phyloP scores from a whole-genome alignment of 805 yeast species.

The Ogataea henricii region DNA sequence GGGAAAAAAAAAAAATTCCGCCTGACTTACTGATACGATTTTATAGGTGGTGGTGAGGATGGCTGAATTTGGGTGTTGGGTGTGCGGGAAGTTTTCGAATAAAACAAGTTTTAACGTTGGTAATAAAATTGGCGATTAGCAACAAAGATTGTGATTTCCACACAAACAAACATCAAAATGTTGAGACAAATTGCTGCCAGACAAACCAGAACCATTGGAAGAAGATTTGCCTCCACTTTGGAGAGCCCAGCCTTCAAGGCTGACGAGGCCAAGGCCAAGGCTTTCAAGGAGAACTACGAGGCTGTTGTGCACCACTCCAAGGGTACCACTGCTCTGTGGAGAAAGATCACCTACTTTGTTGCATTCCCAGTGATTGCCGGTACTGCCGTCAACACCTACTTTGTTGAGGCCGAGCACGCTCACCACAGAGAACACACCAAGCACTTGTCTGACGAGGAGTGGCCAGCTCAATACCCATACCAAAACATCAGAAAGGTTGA shows the following conservation, averaged over 20 bases:
- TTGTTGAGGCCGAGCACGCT: constrained; percentile 85
- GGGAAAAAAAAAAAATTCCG: constrained; percentile 5
- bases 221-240: constrained; percentile 27
- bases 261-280: constrained; percentile 68
- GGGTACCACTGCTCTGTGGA: constrained; percentile 79
- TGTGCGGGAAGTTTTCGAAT: constrained; percentile 1
- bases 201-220: constrained; percentile 39
- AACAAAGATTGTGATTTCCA: not conserved
- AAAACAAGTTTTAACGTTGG: not conserved
- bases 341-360: constrained; percentile 74
- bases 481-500: constrained; percentile 86
- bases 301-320: constrained; percentile 80
- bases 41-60: constrained; percentile 9
- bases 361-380: constrained; percentile 81
- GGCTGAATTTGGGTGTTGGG: not conserved
- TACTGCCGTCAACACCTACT: constrained; percentile 78
- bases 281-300: constrained; percentile 58
- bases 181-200: constrained; percentile 26
- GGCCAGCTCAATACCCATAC: constrained; percentile 90
- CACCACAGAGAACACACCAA: constrained; percentile 79
- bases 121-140: not conserved
- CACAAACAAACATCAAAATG: constrained; percentile 33
- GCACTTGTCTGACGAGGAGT: constrained; percentile 81
- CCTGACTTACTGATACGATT: constrained; percentile 6
- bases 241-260: constrained; percentile 48